Conservation (phyloP, 495 filamentous ascomycete genomes). For the Daldinia vernicosa region DNA sequence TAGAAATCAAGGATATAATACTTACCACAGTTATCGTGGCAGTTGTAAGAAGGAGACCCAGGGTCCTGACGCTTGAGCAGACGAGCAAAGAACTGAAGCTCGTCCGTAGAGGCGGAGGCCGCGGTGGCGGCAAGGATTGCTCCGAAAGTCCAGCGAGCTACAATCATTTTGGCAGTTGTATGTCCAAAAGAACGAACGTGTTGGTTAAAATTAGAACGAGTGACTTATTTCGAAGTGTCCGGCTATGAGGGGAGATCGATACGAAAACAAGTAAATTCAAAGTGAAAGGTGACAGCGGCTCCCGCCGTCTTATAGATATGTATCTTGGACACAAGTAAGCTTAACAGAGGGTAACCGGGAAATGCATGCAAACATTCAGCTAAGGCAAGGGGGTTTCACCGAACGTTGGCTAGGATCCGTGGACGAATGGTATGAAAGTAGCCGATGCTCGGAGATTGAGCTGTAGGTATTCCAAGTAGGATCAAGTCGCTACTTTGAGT, state of each 20-base stretch:
- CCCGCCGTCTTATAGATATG: constrained; percentile 19
- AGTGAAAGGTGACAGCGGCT: constrained; percentile 3
- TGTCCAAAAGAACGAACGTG: constrained; percentile 27
- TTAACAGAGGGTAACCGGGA: neutral
- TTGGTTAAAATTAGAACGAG: constrained; percentile 18
- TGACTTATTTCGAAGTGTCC: constrained; percentile 8
- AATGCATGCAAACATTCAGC: constrained; percentile 24
- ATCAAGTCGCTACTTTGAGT: constrained; percentile 11
- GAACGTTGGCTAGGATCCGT: constrained; percentile 3
- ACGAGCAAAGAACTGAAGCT: constrained; percentile 28
- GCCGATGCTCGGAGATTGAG: constrained; percentile 41
- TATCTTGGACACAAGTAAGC: neutral
- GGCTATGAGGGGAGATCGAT: constrained; percentile 6
- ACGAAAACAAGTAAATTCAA: constrained; percentile 10
- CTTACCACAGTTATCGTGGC: constrained; percentile 61
- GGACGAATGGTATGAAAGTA: constrained; percentile 12
- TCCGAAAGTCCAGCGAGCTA: constrained; percentile 18
- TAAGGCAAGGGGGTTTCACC: constrained; percentile 26
- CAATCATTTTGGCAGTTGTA: constrained; percentile 32
- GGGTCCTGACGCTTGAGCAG: constrained; percentile 52
- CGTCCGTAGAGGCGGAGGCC: constrained; percentile 30
- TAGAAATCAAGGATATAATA: neutral
- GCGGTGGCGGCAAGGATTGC: constrained; percentile 29
- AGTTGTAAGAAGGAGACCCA: constrained; percentile 57
- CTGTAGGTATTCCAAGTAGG: constrained; percentile 11